Conservation (phyloP, 306 rosid species). For the Cyamopsis tetragonoloba region DNA sequence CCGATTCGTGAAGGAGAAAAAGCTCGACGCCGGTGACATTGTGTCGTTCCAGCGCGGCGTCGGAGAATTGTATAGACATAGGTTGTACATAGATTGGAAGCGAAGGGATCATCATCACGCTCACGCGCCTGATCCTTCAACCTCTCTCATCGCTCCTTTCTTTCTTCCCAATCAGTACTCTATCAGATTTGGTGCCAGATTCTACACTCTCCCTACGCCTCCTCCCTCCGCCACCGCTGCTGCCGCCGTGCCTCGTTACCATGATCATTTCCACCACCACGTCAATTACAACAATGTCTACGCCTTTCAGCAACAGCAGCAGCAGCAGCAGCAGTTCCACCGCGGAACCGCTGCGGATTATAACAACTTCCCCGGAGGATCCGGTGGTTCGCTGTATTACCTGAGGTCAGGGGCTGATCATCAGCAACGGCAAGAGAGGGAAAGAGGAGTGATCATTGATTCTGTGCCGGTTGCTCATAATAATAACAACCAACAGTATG, state of each 20-base stretch:
- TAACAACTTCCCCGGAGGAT: constrained; percentile 12
- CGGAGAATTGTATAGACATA: constrained; percentile 43
- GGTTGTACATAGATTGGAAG: constrained; percentile 69
- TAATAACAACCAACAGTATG: constrained; percentile 18
- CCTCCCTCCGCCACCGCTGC: not conserved
- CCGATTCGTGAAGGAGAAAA: constrained; percentile 87
- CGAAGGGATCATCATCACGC: constrained; percentile 28
- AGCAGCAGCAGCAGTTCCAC: constrained; percentile 15
- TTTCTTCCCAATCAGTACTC: constrained; percentile 28
- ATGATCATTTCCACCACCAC: constrained; percentile 35
- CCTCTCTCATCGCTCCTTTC: constrained; percentile 2
- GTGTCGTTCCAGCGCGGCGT: constrained; percentile 78
- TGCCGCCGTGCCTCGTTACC: constrained; percentile 7
- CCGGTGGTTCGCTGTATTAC: constrained; percentile 30
- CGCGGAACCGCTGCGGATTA: not conserved
- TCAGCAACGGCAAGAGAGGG: constrained; percentile 25
- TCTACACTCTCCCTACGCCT: constrained; percentile 38
- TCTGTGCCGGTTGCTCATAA: constrained; percentile 43
- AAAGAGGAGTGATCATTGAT: constrained; percentile 54
- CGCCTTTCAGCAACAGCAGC: constrained; percentile 21
- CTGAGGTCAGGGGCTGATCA: constrained; percentile 13
- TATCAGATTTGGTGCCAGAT: constrained; percentile 32
- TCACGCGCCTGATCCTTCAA: constrained; percentile 13
- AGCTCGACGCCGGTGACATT: constrained; percentile 76
- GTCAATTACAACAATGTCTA: constrained; percentile 25